Percentiles rank a stretch among this genome's conserved stretches.
These are phyloP conservation scores for Dipodascopsis uninucleata DNA, from an alignment of 805 yeast genomes.

Conservation along the genomic window DNA sequence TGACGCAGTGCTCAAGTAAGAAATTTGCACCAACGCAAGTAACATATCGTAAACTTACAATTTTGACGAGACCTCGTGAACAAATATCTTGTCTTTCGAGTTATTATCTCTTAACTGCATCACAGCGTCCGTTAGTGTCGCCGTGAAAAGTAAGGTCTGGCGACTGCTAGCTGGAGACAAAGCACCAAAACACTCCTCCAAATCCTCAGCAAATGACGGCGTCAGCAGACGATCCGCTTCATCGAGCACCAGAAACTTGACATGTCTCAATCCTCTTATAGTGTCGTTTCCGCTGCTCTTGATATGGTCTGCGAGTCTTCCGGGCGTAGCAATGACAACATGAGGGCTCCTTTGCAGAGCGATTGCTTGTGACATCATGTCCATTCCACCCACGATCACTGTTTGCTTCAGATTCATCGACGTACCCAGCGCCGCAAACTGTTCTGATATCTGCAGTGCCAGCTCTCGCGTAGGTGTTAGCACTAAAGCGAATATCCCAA, in stretches of 20 bases:
- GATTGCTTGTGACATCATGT: conserved; percentile 82
- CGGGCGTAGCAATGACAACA: conserved; percentile 95
- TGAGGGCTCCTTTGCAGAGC: conserved; percentile 82
- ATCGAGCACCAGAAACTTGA: conserved; percentile 80
- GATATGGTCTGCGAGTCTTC: conserved; percentile 90
- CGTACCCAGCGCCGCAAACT: conserved; percentile 88
- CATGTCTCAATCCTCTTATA: conserved; percentile 68
- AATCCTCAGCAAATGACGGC: conserved; percentile 75
- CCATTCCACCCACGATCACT: conserved; percentile 92
- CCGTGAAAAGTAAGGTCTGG: conserved; percentile 89
- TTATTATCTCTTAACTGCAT: conserved; percentile 73
- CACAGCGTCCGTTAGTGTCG: conserved; percentile 92
- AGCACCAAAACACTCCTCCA: conserved; percentile 64
- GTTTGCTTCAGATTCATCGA: conserved; percentile 77
- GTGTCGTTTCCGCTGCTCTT: conserved; percentile 86
- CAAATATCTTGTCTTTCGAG: conserved; percentile 56
- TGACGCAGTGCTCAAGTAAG: not conserved
- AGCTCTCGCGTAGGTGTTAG: conserved; percentile 91
- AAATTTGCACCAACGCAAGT: too few species aligned
- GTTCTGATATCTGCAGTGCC: conserved; percentile 96
- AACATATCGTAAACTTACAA: not conserved
- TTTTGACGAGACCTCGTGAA: conserved; percentile 12
- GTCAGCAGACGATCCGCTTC: conserved; percentile 93
- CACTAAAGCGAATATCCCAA: conserved; percentile 84
- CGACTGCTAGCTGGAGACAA: conserved; percentile 69